These are phyloP conservation scores for Quercus lobata DNA, from an alignment of 331 rosid genomes.

Conservation along the genomic window DNA sequence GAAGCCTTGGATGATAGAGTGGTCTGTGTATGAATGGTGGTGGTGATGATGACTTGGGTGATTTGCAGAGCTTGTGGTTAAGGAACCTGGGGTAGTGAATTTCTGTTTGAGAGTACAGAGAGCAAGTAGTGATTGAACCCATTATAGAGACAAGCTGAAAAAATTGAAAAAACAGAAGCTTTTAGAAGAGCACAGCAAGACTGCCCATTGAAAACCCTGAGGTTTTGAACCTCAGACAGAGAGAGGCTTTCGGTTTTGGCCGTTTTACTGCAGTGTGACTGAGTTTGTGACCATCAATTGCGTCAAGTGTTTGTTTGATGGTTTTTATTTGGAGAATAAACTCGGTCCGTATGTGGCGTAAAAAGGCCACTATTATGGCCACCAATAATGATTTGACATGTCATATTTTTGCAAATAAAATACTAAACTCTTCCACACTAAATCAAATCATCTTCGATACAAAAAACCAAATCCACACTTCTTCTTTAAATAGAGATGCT, in stretches of 20 bases:
- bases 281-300: too few relatives aligned
- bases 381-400: too few relatives aligned
- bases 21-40: background rate
- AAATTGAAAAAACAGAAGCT: background rate
- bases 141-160: background rate
- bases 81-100: background rate
- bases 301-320: too few relatives aligned
- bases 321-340: too few relatives aligned
- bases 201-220: background rate
- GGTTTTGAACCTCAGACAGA: background rate
- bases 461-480: too few relatives aligned
- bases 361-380: too few relatives aligned
- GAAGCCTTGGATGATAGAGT: background rate
- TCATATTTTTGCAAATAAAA: too few relatives aligned
- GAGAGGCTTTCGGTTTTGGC: background rate
- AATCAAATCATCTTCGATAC: too few relatives aligned
- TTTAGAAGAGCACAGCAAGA: background rate
- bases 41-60: background rate
- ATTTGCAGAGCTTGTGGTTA: background rate
- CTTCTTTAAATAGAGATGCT: too few relatives aligned
- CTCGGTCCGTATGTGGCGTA: too few relatives aligned
- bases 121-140: background rate
- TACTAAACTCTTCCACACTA: too few relatives aligned
- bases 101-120: background rate
- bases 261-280: too few relatives aligned